phyloP scores from a whole-genome alignment of 352 stramenopile species.

The Pythium oligandrum region DNA sequence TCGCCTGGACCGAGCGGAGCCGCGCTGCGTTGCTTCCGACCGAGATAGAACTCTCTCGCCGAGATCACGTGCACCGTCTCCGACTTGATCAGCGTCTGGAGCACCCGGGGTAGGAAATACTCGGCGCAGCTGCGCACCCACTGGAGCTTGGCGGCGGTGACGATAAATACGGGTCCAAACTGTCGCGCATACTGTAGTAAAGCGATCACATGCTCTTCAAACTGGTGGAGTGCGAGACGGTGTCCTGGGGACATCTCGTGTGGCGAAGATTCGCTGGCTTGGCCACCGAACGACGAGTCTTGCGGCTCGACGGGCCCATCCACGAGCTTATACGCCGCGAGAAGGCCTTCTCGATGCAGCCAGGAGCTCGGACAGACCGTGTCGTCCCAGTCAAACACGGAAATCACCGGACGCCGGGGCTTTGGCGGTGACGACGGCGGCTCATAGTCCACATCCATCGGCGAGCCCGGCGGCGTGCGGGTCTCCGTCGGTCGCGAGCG shows the following conservation, averaged over 20 bases:
- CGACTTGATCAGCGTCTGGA: constrained; percentile 29
- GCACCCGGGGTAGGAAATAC: constrained; percentile 40
- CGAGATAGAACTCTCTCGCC: constrained; percentile 51
- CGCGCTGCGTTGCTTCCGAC: constrained; percentile 20
- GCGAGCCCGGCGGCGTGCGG: constrained; percentile 14
- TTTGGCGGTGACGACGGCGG: constrained; percentile 4
- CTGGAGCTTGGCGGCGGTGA: constrained; percentile 48
- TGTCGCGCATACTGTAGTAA: constrained; percentile 34
- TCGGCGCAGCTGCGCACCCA: constrained; percentile 44
- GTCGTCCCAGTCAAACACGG: constrained; percentile 66
- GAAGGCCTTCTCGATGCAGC: constrained; percentile 37
- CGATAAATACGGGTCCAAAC: constrained; percentile 52
- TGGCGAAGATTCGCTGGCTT: background rate
- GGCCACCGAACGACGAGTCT: constrained; percentile 5
- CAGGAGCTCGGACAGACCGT: constrained; percentile 59
- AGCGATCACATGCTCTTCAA: constrained; percentile 36
- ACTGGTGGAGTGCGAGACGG: constrained; percentile 17
- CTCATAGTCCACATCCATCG: constrained; percentile 20
- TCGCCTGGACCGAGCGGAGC: background rate
- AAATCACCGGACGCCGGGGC: constrained; percentile 21
- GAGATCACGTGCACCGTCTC: constrained; percentile 47
- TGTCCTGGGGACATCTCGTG: constrained; percentile 8
- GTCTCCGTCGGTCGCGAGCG: background rate
- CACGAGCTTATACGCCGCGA: constrained; percentile 36
- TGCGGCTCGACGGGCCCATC: constrained; percentile 19